Conservation (phyloP, 495 filamentous ascomycete species). For the Delitschia confertaspora region DNA sequence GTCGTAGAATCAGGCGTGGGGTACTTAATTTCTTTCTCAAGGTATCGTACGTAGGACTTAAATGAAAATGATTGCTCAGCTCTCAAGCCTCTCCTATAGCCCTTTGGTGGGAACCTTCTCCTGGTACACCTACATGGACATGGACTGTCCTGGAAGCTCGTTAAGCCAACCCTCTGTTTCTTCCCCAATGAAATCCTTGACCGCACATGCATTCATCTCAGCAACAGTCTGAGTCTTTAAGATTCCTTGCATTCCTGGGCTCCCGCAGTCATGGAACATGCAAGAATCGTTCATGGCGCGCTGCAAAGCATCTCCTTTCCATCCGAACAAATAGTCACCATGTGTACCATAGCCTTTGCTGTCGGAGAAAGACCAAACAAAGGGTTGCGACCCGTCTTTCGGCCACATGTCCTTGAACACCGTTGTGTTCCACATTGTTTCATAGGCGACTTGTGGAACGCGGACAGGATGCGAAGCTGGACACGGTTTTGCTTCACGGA, state of each 20-base stretch:
- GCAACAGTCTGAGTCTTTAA: conserved; percentile 20
- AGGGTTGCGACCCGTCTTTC: conserved; percentile 16
- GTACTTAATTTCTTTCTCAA: no score
- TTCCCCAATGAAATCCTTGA: conserved; percentile 12
- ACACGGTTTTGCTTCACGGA: conserved; percentile 18
- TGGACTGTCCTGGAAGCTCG: conserved; percentile 15
- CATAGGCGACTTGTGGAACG: conserved; percentile 23
- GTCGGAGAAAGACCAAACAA: conserved; percentile 18
- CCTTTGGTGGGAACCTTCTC: no score
- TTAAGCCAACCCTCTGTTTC: conserved; percentile 18
- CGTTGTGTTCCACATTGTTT: conserved; percentile 24
- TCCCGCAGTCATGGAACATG: conserved; percentile 22
- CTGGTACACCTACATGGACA: no score
- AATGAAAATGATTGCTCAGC: no score
- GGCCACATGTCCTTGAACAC: conserved; percentile 25
- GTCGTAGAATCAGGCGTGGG: no score
- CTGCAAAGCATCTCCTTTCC: conserved; percentile 23
- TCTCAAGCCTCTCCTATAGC: no score
- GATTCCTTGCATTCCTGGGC: conserved; percentile 14
- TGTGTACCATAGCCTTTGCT: conserved; percentile 24
- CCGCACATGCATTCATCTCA: conserved; percentile 21
- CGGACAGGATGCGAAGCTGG: conserved; percentile 19
- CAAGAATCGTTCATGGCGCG: conserved; percentile 17
- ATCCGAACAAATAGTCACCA: conserved; percentile 23
- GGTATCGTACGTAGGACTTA: no score